Evolutionary conservation across 2,329 filamentous ascomycete genomes (phyloP).

Genomic region (Ophiostoma ulmi): DNA sequence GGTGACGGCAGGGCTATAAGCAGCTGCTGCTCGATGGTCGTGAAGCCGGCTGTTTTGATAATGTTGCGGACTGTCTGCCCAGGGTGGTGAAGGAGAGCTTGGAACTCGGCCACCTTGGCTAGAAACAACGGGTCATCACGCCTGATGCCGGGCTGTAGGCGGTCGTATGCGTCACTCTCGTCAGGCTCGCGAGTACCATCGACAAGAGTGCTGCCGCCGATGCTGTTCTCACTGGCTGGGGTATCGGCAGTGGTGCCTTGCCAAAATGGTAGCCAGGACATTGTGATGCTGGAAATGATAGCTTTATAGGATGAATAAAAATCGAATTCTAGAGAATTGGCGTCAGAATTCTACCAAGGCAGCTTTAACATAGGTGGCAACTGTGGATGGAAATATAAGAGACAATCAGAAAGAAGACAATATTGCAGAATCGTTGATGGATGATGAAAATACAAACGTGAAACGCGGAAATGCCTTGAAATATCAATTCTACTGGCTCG

Average conservation of each 20-base stretch:
- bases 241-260: background rate
- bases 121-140: slow-evolving; percentile 13
- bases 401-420: background rate
- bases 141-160: background rate
- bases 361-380: background rate
- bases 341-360: background rate
- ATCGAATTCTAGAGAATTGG: background rate
- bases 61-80: background rate
- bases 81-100: background rate
- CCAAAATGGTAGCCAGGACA: background rate
- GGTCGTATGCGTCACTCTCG: background rate
- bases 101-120: slow-evolving; percentile 2
- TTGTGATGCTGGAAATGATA: background rate
- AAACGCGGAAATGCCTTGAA: background rate
- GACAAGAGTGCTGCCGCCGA: background rate
- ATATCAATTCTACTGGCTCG: background rate
- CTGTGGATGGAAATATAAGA: background rate
- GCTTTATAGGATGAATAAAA: background rate
- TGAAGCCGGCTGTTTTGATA: slow-evolving; percentile 6
- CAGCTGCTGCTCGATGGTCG: slow-evolving; percentile 14
- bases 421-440: background rate
- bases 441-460: background rate
- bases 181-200: background rate
- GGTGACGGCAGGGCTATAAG: background rate
- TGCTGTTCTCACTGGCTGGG: background rate